These are phyloP conservation scores for Ramalina intermedia DNA, from an alignment of 495 filamentous ascomycete genomes.

Conservation along the genomic window DNA sequence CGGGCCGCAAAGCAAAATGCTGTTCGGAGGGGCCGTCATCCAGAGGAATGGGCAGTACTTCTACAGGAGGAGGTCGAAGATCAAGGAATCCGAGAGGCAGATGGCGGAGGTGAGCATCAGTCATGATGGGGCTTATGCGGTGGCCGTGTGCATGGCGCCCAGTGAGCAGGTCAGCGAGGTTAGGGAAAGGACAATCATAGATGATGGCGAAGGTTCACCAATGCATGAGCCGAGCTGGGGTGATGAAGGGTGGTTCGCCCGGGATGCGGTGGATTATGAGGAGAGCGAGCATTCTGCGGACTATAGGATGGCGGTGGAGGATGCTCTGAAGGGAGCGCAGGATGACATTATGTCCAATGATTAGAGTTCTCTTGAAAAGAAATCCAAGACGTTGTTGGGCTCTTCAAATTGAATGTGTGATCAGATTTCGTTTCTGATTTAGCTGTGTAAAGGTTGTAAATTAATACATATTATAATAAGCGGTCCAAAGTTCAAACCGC, in stretches of 20 bases:
- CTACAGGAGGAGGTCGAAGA: slow-evolving; percentile 2
- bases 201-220: slow-evolving; percentile 10
- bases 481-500: background rate
- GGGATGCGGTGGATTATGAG: background rate
- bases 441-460: too few species aligned
- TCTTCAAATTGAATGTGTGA: too few species aligned
- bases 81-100: slow-evolving; percentile 11
- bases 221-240: slow-evolving; percentile 16
- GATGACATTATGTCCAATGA: too few species aligned
- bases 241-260: slow-evolving; percentile 11
- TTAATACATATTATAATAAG: too few species aligned
- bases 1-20: background rate
- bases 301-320: background rate
- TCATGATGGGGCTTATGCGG: slow-evolving; percentile 46
- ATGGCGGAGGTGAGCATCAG: slow-evolving; percentile 27
- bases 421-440: too few species aligned
- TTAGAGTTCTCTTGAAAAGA: background rate
- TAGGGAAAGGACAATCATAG: background rate
- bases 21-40: background rate
- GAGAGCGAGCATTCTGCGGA: too few species aligned
- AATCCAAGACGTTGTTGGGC: background rate
- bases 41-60: background rate
- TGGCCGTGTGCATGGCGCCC: slow-evolving; percentile 24
- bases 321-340: too few species aligned
- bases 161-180: slow-evolving; percentile 1